Percentiles rank a stretch among this genome's conserved stretches.
phyloP scores from a whole-genome alignment of 2,329 filamentous ascomycete genomes.

The Aspergillus ruber region DNA sequence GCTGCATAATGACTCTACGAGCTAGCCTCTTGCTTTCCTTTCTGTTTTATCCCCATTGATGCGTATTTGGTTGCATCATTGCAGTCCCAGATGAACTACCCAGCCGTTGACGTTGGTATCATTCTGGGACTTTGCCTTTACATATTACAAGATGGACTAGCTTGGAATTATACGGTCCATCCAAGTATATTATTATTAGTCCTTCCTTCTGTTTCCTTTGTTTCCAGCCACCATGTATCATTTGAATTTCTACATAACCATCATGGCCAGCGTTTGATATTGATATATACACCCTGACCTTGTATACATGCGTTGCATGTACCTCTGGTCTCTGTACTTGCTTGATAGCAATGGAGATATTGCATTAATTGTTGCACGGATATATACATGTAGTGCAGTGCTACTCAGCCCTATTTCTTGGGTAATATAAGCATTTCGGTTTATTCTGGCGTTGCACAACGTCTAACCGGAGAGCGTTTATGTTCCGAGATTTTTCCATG shows the following conservation, averaged over 20 bases:
- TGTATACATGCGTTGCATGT: background rate
- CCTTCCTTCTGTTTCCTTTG: constrained; percentile 1
- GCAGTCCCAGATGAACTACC: constrained; percentile 13
- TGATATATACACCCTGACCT: constrained; percentile 5
- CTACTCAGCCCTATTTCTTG: too few relatives aligned
- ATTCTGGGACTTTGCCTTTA: constrained; percentile 1
- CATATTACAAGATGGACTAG: background rate
- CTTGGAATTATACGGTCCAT: background rate
- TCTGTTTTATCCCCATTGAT: constrained; percentile 16
- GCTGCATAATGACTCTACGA: constrained; percentile 31
- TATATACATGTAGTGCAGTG: too few relatives aligned
- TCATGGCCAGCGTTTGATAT: constrained; percentile 2
- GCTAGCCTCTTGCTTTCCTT: constrained; percentile 25
- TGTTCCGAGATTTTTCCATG: too few relatives aligned
- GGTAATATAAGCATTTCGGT: too few relatives aligned
- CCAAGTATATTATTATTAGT: background rate
- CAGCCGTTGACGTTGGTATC: constrained; percentile 7
- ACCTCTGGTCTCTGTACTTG: background rate
- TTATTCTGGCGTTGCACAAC: too few relatives aligned
- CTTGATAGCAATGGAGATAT: background rate
- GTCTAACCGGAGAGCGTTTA: too few relatives aligned
- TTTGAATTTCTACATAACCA: background rate
- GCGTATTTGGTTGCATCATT: constrained; percentile 15
- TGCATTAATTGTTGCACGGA: background rate
- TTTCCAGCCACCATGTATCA: constrained; percentile 2